Conservation (phyloP, 1,284 basidiomycete genomes). For the Exobasidium cylindrosporum region DNA sequence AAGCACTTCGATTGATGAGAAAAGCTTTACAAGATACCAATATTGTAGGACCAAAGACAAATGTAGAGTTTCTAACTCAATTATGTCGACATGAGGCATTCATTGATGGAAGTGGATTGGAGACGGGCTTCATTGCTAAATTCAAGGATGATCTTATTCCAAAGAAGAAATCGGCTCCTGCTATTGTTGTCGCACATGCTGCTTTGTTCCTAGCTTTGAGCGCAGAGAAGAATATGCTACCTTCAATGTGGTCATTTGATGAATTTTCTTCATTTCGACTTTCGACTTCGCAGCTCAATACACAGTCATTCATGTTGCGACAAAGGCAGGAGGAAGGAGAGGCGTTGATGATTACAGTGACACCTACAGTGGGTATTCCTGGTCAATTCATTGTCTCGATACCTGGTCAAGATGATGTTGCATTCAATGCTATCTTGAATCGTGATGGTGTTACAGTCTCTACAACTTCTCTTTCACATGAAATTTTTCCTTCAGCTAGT, state of each 20-base stretch:
- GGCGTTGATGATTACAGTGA: background rate
- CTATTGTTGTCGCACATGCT: background rate
- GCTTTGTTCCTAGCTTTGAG: background rate
- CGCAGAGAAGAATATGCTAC: background rate
- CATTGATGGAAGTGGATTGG: conserved; percentile 70
- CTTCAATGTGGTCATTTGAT: background rate
- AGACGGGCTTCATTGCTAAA: conserved; percentile 83
- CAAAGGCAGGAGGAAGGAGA: conserved; percentile 4
- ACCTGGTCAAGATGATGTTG: conserved; percentile 47
- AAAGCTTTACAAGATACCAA: conserved; percentile 81
- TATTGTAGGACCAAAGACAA: conserved; percentile 85
- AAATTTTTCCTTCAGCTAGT: background rate
- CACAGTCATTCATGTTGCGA: background rate
- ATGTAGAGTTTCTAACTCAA: conserved; percentile 78
- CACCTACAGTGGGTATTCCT: background rate
- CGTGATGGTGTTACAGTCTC: conserved; percentile 57
- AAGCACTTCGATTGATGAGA: conserved; percentile 75
- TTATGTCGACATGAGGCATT: conserved; percentile 77
- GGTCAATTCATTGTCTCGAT: background rate
- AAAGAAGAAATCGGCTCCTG: background rate
- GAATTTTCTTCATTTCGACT: conserved; percentile 10
- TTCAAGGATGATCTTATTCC: conserved; percentile 1
- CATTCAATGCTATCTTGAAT: conserved; percentile 58
- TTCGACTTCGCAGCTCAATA: background rate
- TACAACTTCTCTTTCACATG: background rate